Conservation (phyloP, 768 basidiomycete species). For the Tubosaeta sp. region DNA sequence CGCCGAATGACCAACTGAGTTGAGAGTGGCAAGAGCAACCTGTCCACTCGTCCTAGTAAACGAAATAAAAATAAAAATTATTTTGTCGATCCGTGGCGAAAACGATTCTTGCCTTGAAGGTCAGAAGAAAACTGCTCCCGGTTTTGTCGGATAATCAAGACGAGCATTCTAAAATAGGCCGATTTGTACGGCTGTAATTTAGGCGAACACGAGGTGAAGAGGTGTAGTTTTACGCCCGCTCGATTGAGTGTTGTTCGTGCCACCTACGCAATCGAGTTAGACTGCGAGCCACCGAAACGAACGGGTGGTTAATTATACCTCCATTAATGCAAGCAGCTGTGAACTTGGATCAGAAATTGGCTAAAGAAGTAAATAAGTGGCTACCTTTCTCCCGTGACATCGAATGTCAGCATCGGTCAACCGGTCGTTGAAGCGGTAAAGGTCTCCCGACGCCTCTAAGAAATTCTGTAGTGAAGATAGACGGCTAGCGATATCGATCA, state of each 20-base stretch:
- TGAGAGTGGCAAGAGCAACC: conserved; percentile 32
- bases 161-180: conserved; percentile 47
- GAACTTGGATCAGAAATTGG: conserved; percentile 7
- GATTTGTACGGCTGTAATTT: conserved; percentile 39
- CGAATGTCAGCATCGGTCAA: conserved; percentile 20
- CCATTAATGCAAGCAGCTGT: conserved; percentile 47
- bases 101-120: conserved; percentile 20
- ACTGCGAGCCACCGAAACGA: neutral
- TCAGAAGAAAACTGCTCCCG: conserved; percentile 24
- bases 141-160: conserved; percentile 35
- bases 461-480: conserved; percentile 29
- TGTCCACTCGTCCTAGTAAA: conserved; percentile 27
- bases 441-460: conserved; percentile 26
- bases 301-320: conserved; percentile 38
- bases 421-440: conserved; percentile 17
- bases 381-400: conserved; percentile 27
- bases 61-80: conserved; percentile 3
- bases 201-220: conserved; percentile 43
- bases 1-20: conserved; percentile 29
- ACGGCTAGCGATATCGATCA: conserved; percentile 27
- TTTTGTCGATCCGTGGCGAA: neutral
- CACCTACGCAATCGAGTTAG: conserved; percentile 31
- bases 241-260: conserved; percentile 44
- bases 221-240: conserved; percentile 40
- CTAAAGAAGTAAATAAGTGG: neutral